Percentiles rank a stretch among this genome's conserved stretches.
phyloP scores from a whole-genome alignment of 305 asterid species.

The Ilex paraguariensis region DNA sequence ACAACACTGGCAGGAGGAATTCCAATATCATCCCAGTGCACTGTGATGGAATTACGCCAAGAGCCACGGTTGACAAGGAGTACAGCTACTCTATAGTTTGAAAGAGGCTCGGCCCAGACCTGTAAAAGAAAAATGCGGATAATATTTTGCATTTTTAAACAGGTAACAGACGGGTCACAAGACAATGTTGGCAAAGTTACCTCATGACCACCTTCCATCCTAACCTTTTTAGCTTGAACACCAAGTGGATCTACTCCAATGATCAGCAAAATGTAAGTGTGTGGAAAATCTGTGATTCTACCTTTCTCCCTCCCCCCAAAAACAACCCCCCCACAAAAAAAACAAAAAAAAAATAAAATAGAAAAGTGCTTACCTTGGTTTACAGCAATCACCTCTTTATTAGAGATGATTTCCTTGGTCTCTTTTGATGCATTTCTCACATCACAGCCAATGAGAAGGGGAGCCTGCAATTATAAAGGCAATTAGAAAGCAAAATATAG shows the following conservation, averaged over 20 bases:
- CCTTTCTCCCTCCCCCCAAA: not conserved
- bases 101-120: conserved; percentile 90
- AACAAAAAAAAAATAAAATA: too few species aligned
- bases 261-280: too few species aligned
- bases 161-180: not conserved
- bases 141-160: too few species aligned
- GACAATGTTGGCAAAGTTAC: conserved; percentile 24
- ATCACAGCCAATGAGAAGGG: conserved; percentile 39
- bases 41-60: conserved; percentile 33
- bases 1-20: conserved; percentile 46
- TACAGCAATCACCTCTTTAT: conserved; percentile 3
- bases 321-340: too few species aligned
- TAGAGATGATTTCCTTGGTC: not conserved
- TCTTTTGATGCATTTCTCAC: not conserved
- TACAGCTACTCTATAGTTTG: conserved; percentile 59
- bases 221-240: conserved; percentile 70
- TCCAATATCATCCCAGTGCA: conserved; percentile 81
- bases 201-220: conserved; percentile 77
- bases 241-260: conserved; percentile 48
- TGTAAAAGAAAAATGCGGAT: conserved; percentile 4
- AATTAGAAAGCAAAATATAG: not conserved
- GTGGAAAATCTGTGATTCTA: too few species aligned
- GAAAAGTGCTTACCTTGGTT: not conserved
- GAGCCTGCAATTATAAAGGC: conserved; percentile 45
- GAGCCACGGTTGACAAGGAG: conserved; percentile 65